Evolutionary conservation across 1,284 basidiomycete species (phyloP), one percentile per base, ranked within the genome.

Genomic region (Rhodotorula sp.): DNA sequence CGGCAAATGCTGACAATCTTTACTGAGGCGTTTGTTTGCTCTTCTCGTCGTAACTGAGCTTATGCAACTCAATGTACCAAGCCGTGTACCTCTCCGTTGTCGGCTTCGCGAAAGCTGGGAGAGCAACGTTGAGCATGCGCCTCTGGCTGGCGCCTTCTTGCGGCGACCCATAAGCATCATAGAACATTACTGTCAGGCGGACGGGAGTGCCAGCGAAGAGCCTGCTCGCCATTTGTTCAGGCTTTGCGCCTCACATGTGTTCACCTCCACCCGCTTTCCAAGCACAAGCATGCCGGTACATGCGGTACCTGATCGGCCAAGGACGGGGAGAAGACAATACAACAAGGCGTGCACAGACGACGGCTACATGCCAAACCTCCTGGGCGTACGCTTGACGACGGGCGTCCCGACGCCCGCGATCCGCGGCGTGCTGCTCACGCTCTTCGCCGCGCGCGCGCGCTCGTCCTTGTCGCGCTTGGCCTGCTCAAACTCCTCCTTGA

Each of bases 391-490:
- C 64, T 67, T 76, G 39, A 64, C 61, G 39, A 72, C 65, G 12
- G 75, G 75, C 39, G 75, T 72, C 3, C 75, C 70, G 44, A 78
- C 77, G 29, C 75, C 76, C 0, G 77, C 77, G 39, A 79, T 68
- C 46, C 72, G 59, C 21, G 78, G 78, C 34, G 78, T 79, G 22
- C 58, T 59, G 21, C 72, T 66, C 21, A 70, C 76, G 48, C 73
- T 73, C 70, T 78, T 79, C 21, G 66, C 60, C 51, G 78, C 78
- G 29, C 63, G 55, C 12, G 57, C 50, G 10, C 73, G 53, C 44
- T 78, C 78, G 51, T 64, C 70, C 63, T 70, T 74, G 55, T 78
- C 74, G 34, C 61, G 58, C 56, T 74, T 54, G 17, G 64, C 70
- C 29, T 63, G 66, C 51, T 66, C 70, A 29, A 74, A 76, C 60